These are phyloP conservation scores for Acanthamoeba lenticulata DNA, from an alignment of 208 protist species.

Conservation along the genomic window DNA sequence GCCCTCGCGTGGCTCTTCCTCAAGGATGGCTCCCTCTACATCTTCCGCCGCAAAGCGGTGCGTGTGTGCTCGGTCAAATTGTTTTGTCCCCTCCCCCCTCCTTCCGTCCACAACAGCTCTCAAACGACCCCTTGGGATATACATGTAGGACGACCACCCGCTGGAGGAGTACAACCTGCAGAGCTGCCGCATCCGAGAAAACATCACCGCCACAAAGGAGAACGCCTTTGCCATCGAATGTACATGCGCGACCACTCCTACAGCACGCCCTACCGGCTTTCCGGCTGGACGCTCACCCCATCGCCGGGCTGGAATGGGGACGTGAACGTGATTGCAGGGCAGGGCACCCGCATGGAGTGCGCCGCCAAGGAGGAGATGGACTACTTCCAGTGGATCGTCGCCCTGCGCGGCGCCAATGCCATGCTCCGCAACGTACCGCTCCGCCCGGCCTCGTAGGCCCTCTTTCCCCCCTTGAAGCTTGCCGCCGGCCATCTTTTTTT, in stretches of 20 bases:
- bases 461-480: too few species aligned
- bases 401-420: constrained; percentile 50
- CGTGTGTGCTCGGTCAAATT: too few species aligned
- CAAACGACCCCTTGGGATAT: not conserved
- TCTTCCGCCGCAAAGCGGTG: not conserved
- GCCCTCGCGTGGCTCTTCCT: not conserved
- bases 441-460: too few species aligned
- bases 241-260: not conserved
- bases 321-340: not conserved
- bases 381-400: constrained; percentile 68
- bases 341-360: not conserved
- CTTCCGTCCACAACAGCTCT: not conserved
- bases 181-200: constrained; percentile 4
- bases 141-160: not conserved
- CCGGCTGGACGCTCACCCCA: not conserved
- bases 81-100: too few species aligned
- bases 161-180: constrained; percentile 49
- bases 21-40: constrained; percentile 1
- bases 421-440: constrained; percentile 39
- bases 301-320: too few species aligned
- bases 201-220: not conserved
- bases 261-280: too few species aligned
- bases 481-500: too few species aligned
- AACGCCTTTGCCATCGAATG: constrained; percentile 25
- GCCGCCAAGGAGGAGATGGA: constrained; percentile 61